Evolutionary conservation across 2,329 filamentous ascomycete species (phyloP), one percentile per base, ranked within the genome.

Genomic region (Aspergillus transmontanensis): DNA sequence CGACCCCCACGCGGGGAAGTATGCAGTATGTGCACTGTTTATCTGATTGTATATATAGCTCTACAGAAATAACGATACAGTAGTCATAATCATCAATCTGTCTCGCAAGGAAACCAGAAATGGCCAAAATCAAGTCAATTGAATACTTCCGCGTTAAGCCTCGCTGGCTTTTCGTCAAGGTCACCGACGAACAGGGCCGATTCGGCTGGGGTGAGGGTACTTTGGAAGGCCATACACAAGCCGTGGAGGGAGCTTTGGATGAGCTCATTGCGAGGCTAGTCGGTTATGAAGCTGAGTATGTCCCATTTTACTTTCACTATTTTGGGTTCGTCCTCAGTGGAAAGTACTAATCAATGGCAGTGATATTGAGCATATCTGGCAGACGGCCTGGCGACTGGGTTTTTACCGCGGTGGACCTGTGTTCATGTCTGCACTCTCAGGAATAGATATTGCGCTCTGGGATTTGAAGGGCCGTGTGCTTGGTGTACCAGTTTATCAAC

Each of bases 361-460:
- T 72, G 87, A 92, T 56, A 93, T 94, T 66, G 91, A 94, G 72
- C 88, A 92, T 66, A 89, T 94, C 62, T 94, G 91, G 91, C 90
- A 93, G 73, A 84, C 85, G 66, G 86, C 86, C 28, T 93, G 88
- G 85, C 84, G 91, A 45, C 80, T 85, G 48, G 86, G 87, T 0
- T 94, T 94, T 76, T 94, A 94, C 75, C 84, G 91, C 32, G 91
- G 91, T 2, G 91, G 91, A 0, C 89, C 91, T 0, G 90, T 94
- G 11, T 89, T 94, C 67, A 93, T 94, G 90, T 91, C 87, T 67
- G 91, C 91, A 0, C 78, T 94, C 19, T 86, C 90, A 0, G 91
- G 91, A 2, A 87, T 94, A 57, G 91, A 94, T 71, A 94, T 94
- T 74, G 90, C 90, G 0, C 79, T 93, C 0, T 94, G 90, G 90